A percentile compares a stretch with the other conserved stretches of the same genome.
These are phyloP conservation scores for Cryphonectria radicalis DNA, from an alignment of 2,329 filamentous ascomycete species.

Conservation along the genomic window DNA sequence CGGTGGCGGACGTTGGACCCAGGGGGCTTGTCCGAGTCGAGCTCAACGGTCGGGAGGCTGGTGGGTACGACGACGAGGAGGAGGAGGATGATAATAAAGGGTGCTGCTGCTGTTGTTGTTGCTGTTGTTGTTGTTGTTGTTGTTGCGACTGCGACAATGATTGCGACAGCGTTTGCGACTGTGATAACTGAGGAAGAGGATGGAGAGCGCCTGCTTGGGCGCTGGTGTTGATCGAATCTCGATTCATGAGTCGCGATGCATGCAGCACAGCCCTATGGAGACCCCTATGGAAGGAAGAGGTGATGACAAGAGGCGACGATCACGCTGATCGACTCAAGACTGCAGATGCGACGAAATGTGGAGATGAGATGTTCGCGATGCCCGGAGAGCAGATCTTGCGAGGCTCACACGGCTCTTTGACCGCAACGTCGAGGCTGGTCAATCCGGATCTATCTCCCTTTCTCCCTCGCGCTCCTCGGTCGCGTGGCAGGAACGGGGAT, in stretches of 20 bases:
- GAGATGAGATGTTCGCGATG: conserved; percentile 30
- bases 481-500: background rate
- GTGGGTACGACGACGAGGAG: conserved; percentile 38
- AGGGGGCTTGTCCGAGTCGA: conserved; percentile 42
- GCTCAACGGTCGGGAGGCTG: conserved; percentile 41
- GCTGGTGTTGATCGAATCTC: conserved; percentile 34
- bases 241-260: conserved; percentile 42
- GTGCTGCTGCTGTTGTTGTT: conserved; percentile 10
- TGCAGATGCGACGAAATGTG: conserved; percentile 33
- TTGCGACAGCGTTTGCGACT: conserved; percentile 18
- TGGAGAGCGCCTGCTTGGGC: conserved; percentile 34
- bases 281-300: conserved; percentile 28
- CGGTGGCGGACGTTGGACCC: conserved; percentile 33
- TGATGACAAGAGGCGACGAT: conserved; percentile 35
- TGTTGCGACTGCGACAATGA: conserved; percentile 19
- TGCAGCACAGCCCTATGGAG: conserved; percentile 35
- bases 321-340: conserved; percentile 38
- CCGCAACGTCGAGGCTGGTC: conserved; percentile 4
- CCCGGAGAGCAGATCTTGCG: conserved; percentile 19
- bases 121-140: conserved; percentile 2
- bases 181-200: conserved; percentile 15
- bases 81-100: conserved; percentile 37
- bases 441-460: background rate
- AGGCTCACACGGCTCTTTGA: conserved; percentile 10
- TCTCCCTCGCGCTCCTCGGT: background rate